Percentiles rank a stretch among this genome's conserved stretches.
Conservation (phyloP, 2,329 filamentous ascomycete species). For the Hypoxylon sp. region DNA sequence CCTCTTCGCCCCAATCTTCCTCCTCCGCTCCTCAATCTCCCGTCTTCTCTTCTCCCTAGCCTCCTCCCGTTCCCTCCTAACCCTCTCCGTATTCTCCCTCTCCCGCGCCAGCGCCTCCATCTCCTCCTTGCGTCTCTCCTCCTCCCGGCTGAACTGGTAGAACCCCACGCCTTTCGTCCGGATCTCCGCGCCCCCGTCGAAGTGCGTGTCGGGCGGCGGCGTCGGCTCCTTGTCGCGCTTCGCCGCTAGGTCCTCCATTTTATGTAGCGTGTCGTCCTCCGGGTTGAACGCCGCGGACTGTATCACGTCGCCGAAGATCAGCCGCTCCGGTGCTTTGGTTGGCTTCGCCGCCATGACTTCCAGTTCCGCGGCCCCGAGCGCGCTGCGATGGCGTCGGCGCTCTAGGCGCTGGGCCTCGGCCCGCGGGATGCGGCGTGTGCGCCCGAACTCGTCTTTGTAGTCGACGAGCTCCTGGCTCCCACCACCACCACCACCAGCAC, state of each 20-base stretch:
- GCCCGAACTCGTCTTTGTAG: slow-evolving; percentile 92
- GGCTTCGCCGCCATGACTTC: slow-evolving; percentile 78
- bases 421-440: slow-evolving; percentile 80
- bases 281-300: slow-evolving; percentile 88
- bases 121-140: slow-evolving; percentile 74
- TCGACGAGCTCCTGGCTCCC: slow-evolving; percentile 78
- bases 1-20: slow-evolving; percentile 70
- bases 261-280: slow-evolving; percentile 69
- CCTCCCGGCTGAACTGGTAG: slow-evolving; percentile 87
- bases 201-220: slow-evolving; percentile 85
- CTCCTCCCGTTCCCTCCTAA: slow-evolving; percentile 68
- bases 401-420: slow-evolving; percentile 76
- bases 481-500: slow-evolving; percentile 48
- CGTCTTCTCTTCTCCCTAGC: slow-evolving; percentile 70
- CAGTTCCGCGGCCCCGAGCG: slow-evolving; percentile 71
- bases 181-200: slow-evolving; percentile 87
- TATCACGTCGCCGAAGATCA: slow-evolving; percentile 89
- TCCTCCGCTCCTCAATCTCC: slow-evolving; percentile 75
- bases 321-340: slow-evolving; percentile 69
- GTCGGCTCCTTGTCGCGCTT: slow-evolving; percentile 85
- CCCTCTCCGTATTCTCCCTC: slow-evolving; percentile 76
- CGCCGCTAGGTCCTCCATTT: slow-evolving; percentile 83
- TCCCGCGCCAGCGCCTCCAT: slow-evolving; percentile 81
- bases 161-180: slow-evolving; percentile 91
- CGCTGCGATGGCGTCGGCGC: slow-evolving; percentile 66